These are phyloP conservation scores for Flaveria brownii DNA, from an alignment of 129 eudicot genomes.

Conservation along the genomic window DNA sequence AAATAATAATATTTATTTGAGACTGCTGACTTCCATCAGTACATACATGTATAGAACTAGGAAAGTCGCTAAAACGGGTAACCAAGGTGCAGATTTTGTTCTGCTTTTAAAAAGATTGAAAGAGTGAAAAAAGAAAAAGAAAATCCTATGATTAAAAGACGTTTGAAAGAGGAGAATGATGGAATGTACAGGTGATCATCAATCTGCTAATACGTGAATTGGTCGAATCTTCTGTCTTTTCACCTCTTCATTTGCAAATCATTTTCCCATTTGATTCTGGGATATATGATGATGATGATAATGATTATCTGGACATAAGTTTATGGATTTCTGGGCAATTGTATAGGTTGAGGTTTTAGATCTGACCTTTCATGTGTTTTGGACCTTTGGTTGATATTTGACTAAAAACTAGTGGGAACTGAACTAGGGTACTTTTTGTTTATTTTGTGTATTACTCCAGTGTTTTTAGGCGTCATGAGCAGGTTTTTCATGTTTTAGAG, in stretches of 20 bases:
- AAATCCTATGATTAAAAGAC: slow-evolving; percentile 9
- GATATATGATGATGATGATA: slow-evolving; percentile 9
- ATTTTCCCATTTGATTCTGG: slow-evolving; percentile 16
- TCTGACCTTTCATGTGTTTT: slow-evolving; percentile 33
- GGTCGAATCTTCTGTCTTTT: slow-evolving; percentile 31
- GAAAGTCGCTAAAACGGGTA: slow-evolving; percentile 19
- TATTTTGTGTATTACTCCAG: slow-evolving; percentile 16
- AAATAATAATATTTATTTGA: slow-evolving; percentile 24
- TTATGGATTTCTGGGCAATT: slow-evolving; percentile 35
- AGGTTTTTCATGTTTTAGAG: slow-evolving; percentile 33
- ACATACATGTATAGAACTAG: slow-evolving; percentile 48
- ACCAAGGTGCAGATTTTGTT: slow-evolving; percentile 46
- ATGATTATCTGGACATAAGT: slow-evolving; percentile 30
- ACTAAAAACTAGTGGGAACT: slow-evolving; percentile 24
- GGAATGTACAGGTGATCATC: slow-evolving; percentile 35
- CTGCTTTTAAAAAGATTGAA: slow-evolving; percentile 32
- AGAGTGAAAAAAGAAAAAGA: background rate
- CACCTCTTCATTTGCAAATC: slow-evolving; percentile 26
- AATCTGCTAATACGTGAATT: slow-evolving; percentile 17
- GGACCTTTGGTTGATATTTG: slow-evolving; percentile 19
- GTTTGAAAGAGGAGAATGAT: slow-evolving; percentile 32
- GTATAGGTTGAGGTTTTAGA: slow-evolving; percentile 35
- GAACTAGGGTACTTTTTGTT: background rate
- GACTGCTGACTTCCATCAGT: slow-evolving; percentile 42
- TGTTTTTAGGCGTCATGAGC: slow-evolving; percentile 25